A percentile compares a stretch with the other conserved stretches of the same genome.
Evolutionary conservation across 2,329 filamentous ascomycete genomes (phyloP).

Genomic region (Diaporthe sp.): DNA sequence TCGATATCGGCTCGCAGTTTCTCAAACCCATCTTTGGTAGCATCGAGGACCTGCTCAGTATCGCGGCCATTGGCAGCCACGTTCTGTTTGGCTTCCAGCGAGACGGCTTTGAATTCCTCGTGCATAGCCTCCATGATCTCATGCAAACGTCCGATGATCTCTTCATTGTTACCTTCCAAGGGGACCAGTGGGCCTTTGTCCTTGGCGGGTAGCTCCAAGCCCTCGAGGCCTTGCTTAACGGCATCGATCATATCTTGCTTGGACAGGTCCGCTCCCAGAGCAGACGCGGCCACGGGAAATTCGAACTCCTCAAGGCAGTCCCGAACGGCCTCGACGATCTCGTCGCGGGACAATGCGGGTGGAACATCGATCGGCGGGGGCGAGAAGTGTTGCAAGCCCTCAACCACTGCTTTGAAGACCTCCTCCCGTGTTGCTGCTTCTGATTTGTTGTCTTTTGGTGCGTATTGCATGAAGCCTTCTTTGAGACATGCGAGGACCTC

Average conservation of each 20-base stretch:
- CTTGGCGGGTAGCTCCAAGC: constrained; percentile 44
- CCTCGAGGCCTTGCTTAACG: constrained; percentile 62
- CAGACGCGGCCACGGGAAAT: constrained; percentile 74
- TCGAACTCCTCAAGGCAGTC: constrained; percentile 91
- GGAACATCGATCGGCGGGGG: constrained; percentile 80
- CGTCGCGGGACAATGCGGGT: constrained; percentile 80
- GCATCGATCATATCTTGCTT: constrained; percentile 75
- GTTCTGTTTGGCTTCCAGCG: constrained; percentile 80
- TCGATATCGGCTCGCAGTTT: constrained; percentile 85
- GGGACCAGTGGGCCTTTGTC: constrained; percentile 42
- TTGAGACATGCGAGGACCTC: constrained; percentile 90
- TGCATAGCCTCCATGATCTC: constrained; percentile 76
- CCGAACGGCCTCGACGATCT: constrained; percentile 85
- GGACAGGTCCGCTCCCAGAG: constrained; percentile 67
- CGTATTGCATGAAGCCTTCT: constrained; percentile 86
- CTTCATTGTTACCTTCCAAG: constrained; percentile 56
- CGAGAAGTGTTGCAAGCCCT: constrained; percentile 84
- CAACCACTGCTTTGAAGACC: constrained; percentile 86
- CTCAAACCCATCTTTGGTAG: constrained; percentile 89
- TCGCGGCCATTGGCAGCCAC: constrained; percentile 83
- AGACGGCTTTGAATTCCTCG: constrained; percentile 70
- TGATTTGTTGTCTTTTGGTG: constrained; percentile 64
- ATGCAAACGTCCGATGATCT: constrained; percentile 68
- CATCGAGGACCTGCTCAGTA: constrained; percentile 89
- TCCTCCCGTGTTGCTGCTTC: constrained; percentile 82